A percentile compares a stretch with the other conserved stretches of the same genome.
Evolutionary conservation across 495 filamentous ascomycete genomes (phyloP).

Genomic region (Pseudomonodictys pantanalensis): DNA sequence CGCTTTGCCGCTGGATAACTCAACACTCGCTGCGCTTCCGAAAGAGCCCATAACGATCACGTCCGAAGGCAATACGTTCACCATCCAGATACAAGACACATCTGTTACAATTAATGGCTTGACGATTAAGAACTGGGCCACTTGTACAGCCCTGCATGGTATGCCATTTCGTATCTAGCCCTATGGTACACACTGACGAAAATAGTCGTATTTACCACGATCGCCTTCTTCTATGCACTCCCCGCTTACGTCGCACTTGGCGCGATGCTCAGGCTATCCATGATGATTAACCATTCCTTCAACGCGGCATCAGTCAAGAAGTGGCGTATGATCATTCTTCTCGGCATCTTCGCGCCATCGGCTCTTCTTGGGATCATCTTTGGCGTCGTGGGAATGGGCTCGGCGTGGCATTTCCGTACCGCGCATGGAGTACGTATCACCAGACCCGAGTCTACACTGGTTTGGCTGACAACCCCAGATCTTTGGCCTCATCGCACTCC

Average conservation of each 20-base stretch:
- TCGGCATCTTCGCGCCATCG: neutral
- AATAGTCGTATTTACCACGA: neutral
- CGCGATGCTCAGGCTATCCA: conserved; percentile 2
- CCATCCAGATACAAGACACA: neutral
- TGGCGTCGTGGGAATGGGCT: conserved; percentile 11
- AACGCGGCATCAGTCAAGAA: conserved; percentile 3
- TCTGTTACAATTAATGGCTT: conserved; percentile 11
- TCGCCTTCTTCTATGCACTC: conserved; percentile 19
- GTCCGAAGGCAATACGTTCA: conserved; percentile 15
- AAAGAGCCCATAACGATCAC: conserved; percentile 10
- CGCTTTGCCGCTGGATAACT: neutral
- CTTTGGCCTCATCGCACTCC: conserved; percentile 5
- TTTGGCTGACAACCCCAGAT: conserved; percentile 1
- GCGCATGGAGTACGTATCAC: neutral
- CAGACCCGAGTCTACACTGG: neutral
- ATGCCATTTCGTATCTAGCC: neutral
- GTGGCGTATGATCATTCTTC: conserved; percentile 10
- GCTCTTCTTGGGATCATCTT: conserved; percentile 1
- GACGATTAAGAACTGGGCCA: neutral
- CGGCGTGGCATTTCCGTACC: conserved; percentile 1
- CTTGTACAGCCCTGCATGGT: conserved; percentile 9
- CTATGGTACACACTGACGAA: neutral
- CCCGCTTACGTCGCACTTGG: conserved; percentile 14
- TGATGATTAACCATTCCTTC: conserved; percentile 1
- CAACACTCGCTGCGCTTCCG: conserved; percentile 6